Evolutionary conservation across 139 green algal species (phyloP).

Genomic region (Edaphochlamys debaryana): DNA sequence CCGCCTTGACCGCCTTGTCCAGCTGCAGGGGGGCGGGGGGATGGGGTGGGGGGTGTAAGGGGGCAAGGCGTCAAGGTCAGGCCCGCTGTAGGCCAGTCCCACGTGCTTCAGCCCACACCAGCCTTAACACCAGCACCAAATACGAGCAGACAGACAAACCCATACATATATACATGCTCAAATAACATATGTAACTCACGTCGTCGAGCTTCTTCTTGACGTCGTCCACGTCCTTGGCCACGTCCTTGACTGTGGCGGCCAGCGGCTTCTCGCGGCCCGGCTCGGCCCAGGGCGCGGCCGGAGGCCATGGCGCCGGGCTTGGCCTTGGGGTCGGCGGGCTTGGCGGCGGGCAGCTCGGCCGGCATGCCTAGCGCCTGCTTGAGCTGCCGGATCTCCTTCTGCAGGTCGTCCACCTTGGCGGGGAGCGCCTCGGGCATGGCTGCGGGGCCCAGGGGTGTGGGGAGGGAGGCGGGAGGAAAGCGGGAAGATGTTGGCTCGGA

Average conservation of each 20-base stretch:
- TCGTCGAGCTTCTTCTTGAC: conserved; percentile 21
- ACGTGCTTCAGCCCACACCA: too few relatives aligned
- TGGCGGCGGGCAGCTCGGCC: neutral
- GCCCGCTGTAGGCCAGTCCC: too few relatives aligned
- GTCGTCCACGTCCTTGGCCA: conserved; percentile 10
- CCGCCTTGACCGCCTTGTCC: conserved; percentile 4
- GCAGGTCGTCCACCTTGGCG: conserved; percentile 12
- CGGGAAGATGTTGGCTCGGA: too few relatives aligned
- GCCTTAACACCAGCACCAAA: too few relatives aligned
- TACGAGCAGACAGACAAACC: too few relatives aligned
- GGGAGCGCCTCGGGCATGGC: neutral
- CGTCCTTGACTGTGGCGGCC: neutral
- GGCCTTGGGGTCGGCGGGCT: neutral
- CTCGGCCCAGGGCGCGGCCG: neutral
- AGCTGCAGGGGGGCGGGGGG: conserved; percentile 4
- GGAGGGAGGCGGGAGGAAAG: too few relatives aligned
- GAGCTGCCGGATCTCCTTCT: conserved; percentile 1
- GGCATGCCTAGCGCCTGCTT: conserved; percentile 29
- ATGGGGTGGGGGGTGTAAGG: too few relatives aligned
- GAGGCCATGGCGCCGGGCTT: neutral
- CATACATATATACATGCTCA: too few relatives aligned
- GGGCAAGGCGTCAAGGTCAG: too few relatives aligned
- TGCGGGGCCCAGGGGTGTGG: neutral
- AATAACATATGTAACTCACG: neutral
- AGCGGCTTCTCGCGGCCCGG: neutral